Percentiles rank a stretch among this genome's conserved stretches.
Evolutionary conservation across 116 monocot genomes (phyloP).

Genomic region (Posidonia oceanica): DNA sequence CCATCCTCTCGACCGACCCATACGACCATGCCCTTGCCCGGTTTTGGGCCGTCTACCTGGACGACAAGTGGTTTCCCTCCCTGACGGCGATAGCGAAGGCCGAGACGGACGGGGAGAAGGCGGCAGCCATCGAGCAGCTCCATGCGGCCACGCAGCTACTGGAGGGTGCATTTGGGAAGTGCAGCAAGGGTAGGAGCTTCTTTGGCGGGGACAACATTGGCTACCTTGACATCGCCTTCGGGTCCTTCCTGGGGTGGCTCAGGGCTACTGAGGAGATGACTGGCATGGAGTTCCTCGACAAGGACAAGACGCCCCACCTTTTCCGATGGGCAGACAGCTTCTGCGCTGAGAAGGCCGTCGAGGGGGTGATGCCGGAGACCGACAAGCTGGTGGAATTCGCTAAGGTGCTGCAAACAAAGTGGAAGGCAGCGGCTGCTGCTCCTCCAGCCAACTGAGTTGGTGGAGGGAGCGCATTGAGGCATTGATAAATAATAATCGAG

Average conservation of each 20-base stretch:
- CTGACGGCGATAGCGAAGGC: neutral
- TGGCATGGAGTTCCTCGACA: constrained; percentile 7
- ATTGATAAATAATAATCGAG: too few relatives aligned
- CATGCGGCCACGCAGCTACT: neutral
- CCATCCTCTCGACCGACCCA: constrained; percentile 2
- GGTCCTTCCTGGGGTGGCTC: constrained; percentile 4
- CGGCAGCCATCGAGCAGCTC: neutral
- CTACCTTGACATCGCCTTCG: constrained; percentile 12
- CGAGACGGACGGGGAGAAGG: neutral
- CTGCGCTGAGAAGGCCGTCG: too few relatives aligned
- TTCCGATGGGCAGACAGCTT: too few relatives aligned
- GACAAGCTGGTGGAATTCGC: too few relatives aligned
- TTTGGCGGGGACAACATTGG: constrained; percentile 14
- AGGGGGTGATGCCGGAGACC: too few relatives aligned
- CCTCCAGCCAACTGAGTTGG: too few relatives aligned
- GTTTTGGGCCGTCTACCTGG: constrained; percentile 15
- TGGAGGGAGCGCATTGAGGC: too few relatives aligned
- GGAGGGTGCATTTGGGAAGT: constrained; percentile 9
- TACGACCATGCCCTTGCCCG: constrained; percentile 11
- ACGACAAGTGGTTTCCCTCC: constrained; percentile 1
- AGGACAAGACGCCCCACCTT: neutral
- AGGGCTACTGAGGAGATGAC: neutral
- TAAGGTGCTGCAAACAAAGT: too few relatives aligned
- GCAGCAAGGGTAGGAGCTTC: constrained; percentile 9
- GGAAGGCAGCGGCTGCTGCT: too few relatives aligned